A percentile compares a stretch with the other conserved stretches of the same genome.
Conservation (phyloP, 768 basidiomycete genomes). For the Termitomyces sp. region DNA sequence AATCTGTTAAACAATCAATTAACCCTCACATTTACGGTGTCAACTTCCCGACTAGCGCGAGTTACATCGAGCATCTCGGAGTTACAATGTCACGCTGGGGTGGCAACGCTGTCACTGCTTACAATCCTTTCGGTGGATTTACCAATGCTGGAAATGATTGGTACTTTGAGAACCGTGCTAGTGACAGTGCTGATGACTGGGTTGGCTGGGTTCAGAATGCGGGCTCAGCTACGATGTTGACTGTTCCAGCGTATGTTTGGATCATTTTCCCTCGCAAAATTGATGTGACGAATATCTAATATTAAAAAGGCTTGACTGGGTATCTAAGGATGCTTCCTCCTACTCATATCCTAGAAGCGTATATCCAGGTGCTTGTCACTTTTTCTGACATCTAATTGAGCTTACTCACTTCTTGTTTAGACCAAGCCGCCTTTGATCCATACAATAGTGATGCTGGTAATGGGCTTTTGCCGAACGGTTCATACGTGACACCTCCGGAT, state of each 20-base stretch:
- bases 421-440: constrained; percentile 39
- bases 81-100: constrained; percentile 50
- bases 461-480: constrained; percentile 45
- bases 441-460: constrained; percentile 45
- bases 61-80: constrained; percentile 43
- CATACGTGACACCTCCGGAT: constrained; percentile 35
- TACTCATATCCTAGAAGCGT: constrained; percentile 43
- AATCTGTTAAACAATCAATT: constrained; percentile 32
- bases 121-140: constrained; percentile 45
- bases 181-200: constrained; percentile 43
- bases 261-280: not conserved
- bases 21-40: constrained; percentile 47
- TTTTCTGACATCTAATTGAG: not conserved
- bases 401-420: constrained; percentile 17
- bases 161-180: constrained; percentile 51
- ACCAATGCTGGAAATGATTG: constrained; percentile 52
- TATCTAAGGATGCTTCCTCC: constrained; percentile 46
- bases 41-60: constrained; percentile 45
- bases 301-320: constrained; percentile 45
- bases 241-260: constrained; percentile 42
- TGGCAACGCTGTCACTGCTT: constrained; percentile 50
- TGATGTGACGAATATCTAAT: not conserved
- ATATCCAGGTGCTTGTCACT: constrained; percentile 34
- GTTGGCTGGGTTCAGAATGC: constrained; percentile 41
- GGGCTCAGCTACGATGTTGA: constrained; percentile 37